Evolutionary conservation across 2,329 filamentous ascomycete species (phyloP).

Genomic region (Mollisia scopiformis): DNA sequence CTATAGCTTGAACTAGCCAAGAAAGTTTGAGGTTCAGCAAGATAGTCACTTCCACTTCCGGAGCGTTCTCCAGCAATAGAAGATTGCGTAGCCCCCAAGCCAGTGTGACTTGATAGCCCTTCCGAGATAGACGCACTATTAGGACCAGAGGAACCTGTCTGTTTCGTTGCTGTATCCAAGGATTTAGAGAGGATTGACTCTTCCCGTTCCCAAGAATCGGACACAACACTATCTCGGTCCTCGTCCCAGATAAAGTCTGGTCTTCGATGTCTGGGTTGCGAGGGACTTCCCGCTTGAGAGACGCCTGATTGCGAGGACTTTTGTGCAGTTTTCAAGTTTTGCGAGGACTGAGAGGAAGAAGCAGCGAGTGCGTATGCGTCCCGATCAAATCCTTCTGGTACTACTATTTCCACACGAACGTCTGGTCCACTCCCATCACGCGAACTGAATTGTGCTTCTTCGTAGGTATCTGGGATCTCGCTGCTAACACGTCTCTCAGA

Average conservation of each 20-base stretch:
- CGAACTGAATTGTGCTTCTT: slow-evolving; percentile 17
- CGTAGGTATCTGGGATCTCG: slow-evolving; percentile 33
- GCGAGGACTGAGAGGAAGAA: slow-evolving; percentile 20
- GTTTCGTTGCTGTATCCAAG: slow-evolving; percentile 8
- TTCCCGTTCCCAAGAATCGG: slow-evolving; percentile 27
- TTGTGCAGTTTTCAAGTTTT: neutral
- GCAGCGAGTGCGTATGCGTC: slow-evolving; percentile 11
- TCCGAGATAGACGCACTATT: neutral
- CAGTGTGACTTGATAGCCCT: neutral
- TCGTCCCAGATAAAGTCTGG: slow-evolving; percentile 28
- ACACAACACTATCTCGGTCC: slow-evolving; percentile 21
- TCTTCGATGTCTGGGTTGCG: too few species aligned
- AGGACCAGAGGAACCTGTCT: neutral
- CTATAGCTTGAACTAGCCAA: neutral
- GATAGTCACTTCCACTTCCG: neutral
- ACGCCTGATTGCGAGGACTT: slow-evolving; percentile 2
- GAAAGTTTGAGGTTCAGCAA: slow-evolving; percentile 2
- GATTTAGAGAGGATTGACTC: slow-evolving; percentile 18
- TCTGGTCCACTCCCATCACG: neutral
- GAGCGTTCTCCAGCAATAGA: neutral
- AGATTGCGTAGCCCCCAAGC: slow-evolving; percentile 1
- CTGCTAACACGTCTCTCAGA: slow-evolving; percentile 12
- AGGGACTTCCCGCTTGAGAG: too few species aligned
- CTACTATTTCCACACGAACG: slow-evolving; percentile 18
- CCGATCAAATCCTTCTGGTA: neutral